These are phyloP conservation scores for Pilobolus umbonatus DNA, from an alignment of 192 early-diverging fungal species.

Conservation along the genomic window DNA sequence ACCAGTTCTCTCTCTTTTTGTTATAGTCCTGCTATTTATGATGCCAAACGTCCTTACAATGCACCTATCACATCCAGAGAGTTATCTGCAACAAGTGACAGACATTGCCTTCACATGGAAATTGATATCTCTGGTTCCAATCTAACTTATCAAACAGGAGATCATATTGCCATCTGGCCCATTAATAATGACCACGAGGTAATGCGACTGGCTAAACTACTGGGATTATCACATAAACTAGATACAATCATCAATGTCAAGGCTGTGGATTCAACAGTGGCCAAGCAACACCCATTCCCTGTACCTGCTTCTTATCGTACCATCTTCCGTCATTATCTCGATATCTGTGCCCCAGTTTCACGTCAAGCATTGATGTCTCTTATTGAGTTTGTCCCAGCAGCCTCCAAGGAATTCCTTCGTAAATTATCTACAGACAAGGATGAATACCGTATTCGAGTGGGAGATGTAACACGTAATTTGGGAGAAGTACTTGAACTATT, in stretches of 20 bases:
- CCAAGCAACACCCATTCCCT: conserved; percentile 85
- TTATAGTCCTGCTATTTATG: conserved; percentile 56
- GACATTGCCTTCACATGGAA: conserved; percentile 91
- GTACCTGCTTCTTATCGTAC: conserved; percentile 80
- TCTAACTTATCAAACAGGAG: conserved; percentile 86
- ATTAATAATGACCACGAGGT: conserved; percentile 82
- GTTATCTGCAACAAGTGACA: conserved; percentile 64
- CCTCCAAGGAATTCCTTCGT: conserved; percentile 45
- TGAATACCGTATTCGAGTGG: conserved; percentile 54
- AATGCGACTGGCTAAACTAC: conserved; percentile 52
- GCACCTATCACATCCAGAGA: conserved; percentile 64
- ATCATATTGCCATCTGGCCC: conserved; percentile 93
- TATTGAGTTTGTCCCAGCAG: conserved; percentile 53
- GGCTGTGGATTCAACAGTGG: conserved; percentile 66
- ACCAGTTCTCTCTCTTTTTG: no score
- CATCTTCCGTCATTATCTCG: conserved; percentile 87
- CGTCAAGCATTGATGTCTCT: conserved; percentile 62
- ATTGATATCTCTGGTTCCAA: conserved; percentile 81
- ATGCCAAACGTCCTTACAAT: conserved; percentile 83
- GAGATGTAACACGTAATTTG: conserved; percentile 62
- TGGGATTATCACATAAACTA: conserved; percentile 58
- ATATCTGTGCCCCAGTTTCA: conserved; percentile 73
- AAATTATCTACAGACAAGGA: conserved; percentile 65
- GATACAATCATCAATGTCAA: conserved; percentile 67
- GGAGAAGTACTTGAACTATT: conserved; percentile 73